Conservation (phyloP, 805 yeast species). For the Yarrowia yakushimensis region DNA sequence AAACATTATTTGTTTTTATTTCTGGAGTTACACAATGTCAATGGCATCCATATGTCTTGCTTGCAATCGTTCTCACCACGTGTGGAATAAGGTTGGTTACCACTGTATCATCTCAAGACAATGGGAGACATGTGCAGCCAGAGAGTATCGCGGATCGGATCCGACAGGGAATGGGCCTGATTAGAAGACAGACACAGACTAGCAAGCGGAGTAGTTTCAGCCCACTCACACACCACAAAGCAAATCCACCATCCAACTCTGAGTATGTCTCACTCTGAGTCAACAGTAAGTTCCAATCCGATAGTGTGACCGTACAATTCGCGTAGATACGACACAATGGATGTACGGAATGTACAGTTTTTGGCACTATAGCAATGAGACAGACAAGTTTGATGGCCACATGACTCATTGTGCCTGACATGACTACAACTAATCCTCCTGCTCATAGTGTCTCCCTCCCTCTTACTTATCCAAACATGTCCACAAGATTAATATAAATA, state of each 20-base stretch:
- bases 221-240: too few relatives aligned
- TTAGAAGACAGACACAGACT: too few relatives aligned
- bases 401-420: background rate
- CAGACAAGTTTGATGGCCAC: background rate
- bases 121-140: background rate
- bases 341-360: background rate
- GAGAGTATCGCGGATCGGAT: conserved; percentile 1
- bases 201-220: too few relatives aligned
- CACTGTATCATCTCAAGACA: too few relatives aligned
- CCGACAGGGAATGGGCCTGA: too few relatives aligned
- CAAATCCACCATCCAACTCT: background rate
- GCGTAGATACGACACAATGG: too few relatives aligned
- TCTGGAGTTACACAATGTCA: background rate
- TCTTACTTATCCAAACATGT: too few relatives aligned
- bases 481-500: background rate
- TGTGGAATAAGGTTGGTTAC: background rate
- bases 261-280: background rate
- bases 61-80: background rate
- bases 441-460: too few relatives aligned
- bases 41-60: background rate
- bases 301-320: too few relatives aligned
- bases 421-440: too few relatives aligned
- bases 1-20: too few relatives aligned
- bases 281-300: background rate
- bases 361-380: too few relatives aligned